These are phyloP conservation scores for Wickerhamiella siamensis DNA, from an alignment of 805 yeast species.

Conservation along the genomic window DNA sequence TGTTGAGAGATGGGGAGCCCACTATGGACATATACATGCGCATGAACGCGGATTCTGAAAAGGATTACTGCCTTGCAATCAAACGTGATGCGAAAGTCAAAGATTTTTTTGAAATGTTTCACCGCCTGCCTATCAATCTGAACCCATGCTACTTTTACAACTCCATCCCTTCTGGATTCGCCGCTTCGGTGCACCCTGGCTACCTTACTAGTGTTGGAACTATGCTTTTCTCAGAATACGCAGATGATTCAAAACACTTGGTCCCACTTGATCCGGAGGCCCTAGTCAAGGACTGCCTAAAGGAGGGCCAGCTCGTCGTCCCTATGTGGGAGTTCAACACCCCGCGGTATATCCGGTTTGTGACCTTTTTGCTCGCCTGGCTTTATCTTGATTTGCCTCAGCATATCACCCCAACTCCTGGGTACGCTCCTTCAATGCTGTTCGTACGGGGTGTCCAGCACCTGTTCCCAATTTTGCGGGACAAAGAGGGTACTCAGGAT, in stretches of 20 bases:
- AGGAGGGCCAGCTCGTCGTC: constrained; percentile 83
- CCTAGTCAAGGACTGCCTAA: constrained; percentile 41
- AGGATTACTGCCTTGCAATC: constrained; percentile 82
- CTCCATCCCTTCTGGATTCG: constrained; percentile 48
- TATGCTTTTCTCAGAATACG: constrained; percentile 48
- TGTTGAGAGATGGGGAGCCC: background rate
- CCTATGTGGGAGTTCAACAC: constrained; percentile 50
- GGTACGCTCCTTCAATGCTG: constrained; percentile 61
- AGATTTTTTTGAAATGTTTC: constrained; percentile 47
- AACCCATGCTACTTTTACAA: constrained; percentile 69
- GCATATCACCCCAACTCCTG: constrained; percentile 80
- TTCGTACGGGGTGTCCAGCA: constrained; percentile 25
- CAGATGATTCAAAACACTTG: constrained; percentile 35
- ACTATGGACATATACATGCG: constrained; percentile 45
- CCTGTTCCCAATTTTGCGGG: constrained; percentile 27
- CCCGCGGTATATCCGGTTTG: constrained; percentile 19
- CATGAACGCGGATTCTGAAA: constrained; percentile 69
- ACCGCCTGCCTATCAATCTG: constrained; percentile 53
- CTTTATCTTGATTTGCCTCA: constrained; percentile 90
- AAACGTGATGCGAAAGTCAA: constrained; percentile 40
- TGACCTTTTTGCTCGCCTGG: constrained; percentile 39
- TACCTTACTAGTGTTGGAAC: constrained; percentile 73
- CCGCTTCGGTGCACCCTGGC: constrained; percentile 57
- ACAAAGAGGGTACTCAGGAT: constrained; percentile 36
- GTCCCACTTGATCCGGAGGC: constrained; percentile 35